These are phyloP conservation scores for Clavariopsis aquatica DNA, from an alignment of 495 filamentous ascomycete genomes.

Conservation along the genomic window DNA sequence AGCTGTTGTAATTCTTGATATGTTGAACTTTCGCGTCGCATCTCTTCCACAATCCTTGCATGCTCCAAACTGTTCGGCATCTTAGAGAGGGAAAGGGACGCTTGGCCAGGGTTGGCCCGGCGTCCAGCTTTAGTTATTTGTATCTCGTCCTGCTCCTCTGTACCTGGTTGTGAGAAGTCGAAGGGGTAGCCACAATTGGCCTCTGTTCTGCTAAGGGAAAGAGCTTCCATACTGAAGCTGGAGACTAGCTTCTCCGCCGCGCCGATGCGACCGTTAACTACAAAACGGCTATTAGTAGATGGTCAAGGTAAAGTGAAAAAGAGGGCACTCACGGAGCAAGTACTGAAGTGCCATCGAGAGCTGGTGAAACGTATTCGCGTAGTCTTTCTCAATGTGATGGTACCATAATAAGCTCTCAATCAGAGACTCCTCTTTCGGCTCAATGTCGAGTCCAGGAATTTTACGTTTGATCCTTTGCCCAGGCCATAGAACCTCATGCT, in stretches of 20 bases:
- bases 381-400: conserved; percentile 67
- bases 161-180: conserved; percentile 37
- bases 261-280: conserved; percentile 48
- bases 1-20: conserved; percentile 74
- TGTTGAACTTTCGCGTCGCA: conserved; percentile 44
- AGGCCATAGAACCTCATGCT: conserved; percentile 36
- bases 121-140: conserved; percentile 3
- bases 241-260: conserved; percentile 65
- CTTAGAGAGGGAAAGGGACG: not conserved
- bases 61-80: conserved; percentile 15
- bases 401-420: conserved; percentile 87
- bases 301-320: not conserved
- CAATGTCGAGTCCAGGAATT: conserved; percentile 25
- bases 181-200: conserved; percentile 39
- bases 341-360: conserved; percentile 70
- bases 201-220: conserved; percentile 42
- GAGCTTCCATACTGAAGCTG: conserved; percentile 48
- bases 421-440: conserved; percentile 63
- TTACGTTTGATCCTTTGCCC: conserved; percentile 36
- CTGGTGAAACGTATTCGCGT: conserved; percentile 67
- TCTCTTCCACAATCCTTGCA: conserved; percentile 23
- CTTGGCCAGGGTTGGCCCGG: not conserved
- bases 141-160: conserved; percentile 24
- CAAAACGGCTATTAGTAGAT: not conserved
- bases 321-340: conserved; percentile 64